Evolutionary conservation across 2,329 filamentous ascomycete species (phyloP).

Genomic region (Fusarium udum): DNA sequence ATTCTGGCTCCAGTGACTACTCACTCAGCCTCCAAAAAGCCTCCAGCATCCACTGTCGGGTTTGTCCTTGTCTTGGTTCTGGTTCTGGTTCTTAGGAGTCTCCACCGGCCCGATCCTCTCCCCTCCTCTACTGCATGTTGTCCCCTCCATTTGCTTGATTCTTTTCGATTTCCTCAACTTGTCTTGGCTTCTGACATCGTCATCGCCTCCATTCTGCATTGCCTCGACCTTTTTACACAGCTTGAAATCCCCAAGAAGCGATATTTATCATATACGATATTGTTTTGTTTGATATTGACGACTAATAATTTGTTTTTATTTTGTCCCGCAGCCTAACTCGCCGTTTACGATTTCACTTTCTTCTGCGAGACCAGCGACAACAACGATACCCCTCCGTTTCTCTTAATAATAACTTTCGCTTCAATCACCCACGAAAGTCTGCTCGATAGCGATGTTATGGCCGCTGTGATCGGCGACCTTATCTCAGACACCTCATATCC

Average conservation of each 20-base stretch:
- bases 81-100: slow-evolving; percentile 22
- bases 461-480: slow-evolving; percentile 74
- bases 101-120: slow-evolving; percentile 40
- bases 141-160: slow-evolving; percentile 41
- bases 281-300: slow-evolving; percentile 27
- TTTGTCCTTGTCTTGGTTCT: slow-evolving; percentile 34
- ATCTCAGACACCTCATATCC: slow-evolving; percentile 77
- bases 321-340: slow-evolving; percentile 28
- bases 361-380: slow-evolving; percentile 30
- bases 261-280: slow-evolving; percentile 19
- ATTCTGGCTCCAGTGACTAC: slow-evolving; percentile 18
- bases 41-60: slow-evolving; percentile 19
- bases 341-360: slow-evolving; percentile 35
- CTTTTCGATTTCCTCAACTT: slow-evolving; percentile 38
- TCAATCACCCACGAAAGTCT: slow-evolving; percentile 11
- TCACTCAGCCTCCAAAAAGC: slow-evolving; percentile 29
- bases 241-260: slow-evolving; percentile 14
- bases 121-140: slow-evolving; percentile 32
- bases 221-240: slow-evolving; percentile 5
- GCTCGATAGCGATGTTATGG: slow-evolving; percentile 61
- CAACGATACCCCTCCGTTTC: slow-evolving; percentile 36
- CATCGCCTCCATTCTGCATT: slow-evolving; percentile 34
- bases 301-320: slow-evolving; percentile 39
- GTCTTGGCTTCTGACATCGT: slow-evolving; percentile 38
- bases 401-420: slow-evolving; percentile 19